Conservation (phyloP, 345 rosid genomes). For the Chamaenerion angustifolium region DNA sequence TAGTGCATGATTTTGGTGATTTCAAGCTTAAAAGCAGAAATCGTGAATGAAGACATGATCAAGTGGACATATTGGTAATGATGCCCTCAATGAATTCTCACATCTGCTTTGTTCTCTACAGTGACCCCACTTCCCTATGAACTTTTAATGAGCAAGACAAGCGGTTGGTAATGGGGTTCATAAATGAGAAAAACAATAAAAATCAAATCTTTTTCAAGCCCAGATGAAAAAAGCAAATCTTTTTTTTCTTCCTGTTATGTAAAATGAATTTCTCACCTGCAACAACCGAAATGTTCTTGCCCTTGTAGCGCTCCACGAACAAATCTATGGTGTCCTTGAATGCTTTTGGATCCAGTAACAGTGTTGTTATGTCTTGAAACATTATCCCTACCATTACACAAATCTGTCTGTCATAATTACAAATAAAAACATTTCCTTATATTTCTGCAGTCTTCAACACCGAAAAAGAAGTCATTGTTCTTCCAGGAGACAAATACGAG, state of each 20-base stretch:
- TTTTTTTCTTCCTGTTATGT: background rate
- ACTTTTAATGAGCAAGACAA: background rate
- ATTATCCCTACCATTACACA: constrained; percentile 18
- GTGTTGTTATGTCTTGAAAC: constrained; percentile 41
- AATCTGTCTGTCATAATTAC: too few species aligned
- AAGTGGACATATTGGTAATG: constrained; percentile 4
- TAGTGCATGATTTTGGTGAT: too few species aligned
- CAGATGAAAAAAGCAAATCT: background rate
- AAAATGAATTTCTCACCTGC: constrained; percentile 17
- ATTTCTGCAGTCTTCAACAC: too few species aligned
- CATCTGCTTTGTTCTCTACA: constrained; percentile 11
- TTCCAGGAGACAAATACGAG: too few species aligned
- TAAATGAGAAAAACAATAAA: background rate
- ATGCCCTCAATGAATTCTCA: constrained; percentile 3
- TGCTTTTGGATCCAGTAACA: constrained; percentile 32
- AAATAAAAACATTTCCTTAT: too few species aligned
- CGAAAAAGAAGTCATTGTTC: too few species aligned
- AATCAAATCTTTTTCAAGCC: constrained; percentile 3
- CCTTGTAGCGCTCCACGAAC: constrained; percentile 43
- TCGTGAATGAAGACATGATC: constrained; percentile 4
- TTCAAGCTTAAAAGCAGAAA: too few species aligned
- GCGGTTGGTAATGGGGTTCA: too few species aligned
- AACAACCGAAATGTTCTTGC: constrained; percentile 27
- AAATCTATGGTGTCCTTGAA: constrained; percentile 37
- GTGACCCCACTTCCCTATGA: constrained; percentile 18